Base-by-base conservation (phyloP, 1,284 basidiomycete species). In the Fomes fomentarius region DNA sequence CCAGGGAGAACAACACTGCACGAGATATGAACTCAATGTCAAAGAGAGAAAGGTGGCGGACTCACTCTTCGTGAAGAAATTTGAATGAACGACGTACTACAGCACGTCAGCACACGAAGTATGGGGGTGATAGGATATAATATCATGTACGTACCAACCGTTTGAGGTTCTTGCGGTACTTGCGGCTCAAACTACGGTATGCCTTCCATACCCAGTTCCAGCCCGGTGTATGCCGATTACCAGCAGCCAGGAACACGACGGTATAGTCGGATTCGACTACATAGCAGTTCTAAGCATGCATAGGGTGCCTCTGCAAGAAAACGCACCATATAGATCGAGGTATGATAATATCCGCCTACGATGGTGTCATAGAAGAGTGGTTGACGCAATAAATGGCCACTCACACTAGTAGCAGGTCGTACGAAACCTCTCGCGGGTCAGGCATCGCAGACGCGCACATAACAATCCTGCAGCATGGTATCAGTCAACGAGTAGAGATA, bases 201-300 rank as follows among this genome's bases (percentile, higher is more conserved):
- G 91, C 89, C 65, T 91, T 92, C 92, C 92, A 94, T 28, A 94
- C 81, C 91, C 91, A 94, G 60, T 87, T 91, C 92, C 92, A 93
- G 33, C 82, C 80, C 8, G 92, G 92, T 2, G 84, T 81, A 71
- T 93, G 76, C 58, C 76, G 78, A 2, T 83, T 84, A n/a, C 90
- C 92, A 2, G 90, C 87, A 25, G 91, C 89, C 61, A 94, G 89
- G 72, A 93, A 93, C 12, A 93, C 82, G 35, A 94, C 84, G 1
- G 89, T 89, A 64, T 94, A 94, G 71, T 94, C 91, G 45, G 89
- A 88, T 68, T 94, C 92, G 49, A 92, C 90, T 92, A 52, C n/a
- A 33, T 31, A 21, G n/a, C n/a, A 47, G 59, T 25, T 62, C 41
- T n/a, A n/a, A n/a, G n/a, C n/a, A n/a, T n/a, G n/a, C n/a, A n/a